Evolutionary conservation across 192 early-diverging fungal species (phyloP), one percentile per base, ranked within the genome.

Genomic region (Coemansia sp.): DNA sequence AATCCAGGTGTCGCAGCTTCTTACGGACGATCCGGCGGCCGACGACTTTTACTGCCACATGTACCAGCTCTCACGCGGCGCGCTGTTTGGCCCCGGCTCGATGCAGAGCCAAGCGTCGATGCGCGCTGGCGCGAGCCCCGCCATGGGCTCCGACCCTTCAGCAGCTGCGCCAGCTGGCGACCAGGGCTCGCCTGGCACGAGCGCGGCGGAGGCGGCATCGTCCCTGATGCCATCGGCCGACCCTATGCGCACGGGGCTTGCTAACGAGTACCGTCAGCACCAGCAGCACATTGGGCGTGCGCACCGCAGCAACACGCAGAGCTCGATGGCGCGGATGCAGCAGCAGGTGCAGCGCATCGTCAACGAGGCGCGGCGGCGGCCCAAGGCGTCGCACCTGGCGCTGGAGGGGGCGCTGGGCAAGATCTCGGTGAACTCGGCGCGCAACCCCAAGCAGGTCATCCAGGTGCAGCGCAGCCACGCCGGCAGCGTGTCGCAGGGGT

Each of bases 21-120:
- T 95, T 3, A 91, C 93, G 3, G 94, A 94, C 56, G 94, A 97
- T 72, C 97, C 97, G 31, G 91, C 89, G 27, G 84, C 88, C 6
- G 96, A 97, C 64, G 97, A 99, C 68, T 99, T 97, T 72, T 99
- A 99, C 79, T 95, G 91, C 77, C 94, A 97, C 69, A 90, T 97
- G 54, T 95, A 91, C 83, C 89, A 89, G 33, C 86, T 91, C 29
- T 86, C 92, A 41, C 88, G 88, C 41, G 84, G 79, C 1, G 61
- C 66, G 7, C 50, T 67, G 57, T 45, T 74, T 35, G 59, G 59
- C 4, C 56, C 68, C 31, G 67, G 54, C 6, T 53, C 54, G 3
- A 21, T 46, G 27, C 61, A 63, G 36, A 21, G 54, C 54, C 54
- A 57, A 34, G 54, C 29, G 13, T 57, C 54, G 3, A 54, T 54